These are phyloP conservation scores for Mucor piriformis DNA, from an alignment of 371 early-diverging fungal genomes.

Conservation along the genomic window DNA sequence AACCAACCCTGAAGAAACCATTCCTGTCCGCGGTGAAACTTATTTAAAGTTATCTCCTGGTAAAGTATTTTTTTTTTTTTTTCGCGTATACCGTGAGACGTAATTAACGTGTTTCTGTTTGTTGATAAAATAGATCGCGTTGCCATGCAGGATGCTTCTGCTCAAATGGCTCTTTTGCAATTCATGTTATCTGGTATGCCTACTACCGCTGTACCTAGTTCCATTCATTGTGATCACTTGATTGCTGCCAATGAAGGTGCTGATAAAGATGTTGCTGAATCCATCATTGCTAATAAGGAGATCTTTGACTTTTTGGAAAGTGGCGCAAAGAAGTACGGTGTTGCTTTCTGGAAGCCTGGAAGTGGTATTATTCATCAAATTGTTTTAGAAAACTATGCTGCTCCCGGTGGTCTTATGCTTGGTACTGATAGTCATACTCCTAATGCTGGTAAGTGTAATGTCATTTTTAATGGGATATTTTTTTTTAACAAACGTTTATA, in stretches of 20 bases:
- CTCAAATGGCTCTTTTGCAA: constrained; percentile 91
- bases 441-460: constrained; percentile 55
- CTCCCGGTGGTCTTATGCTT: constrained; percentile 89
- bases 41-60: constrained; percentile 75
- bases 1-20: constrained; percentile 73
- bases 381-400: constrained; percentile 92
- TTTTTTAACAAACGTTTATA: background rate
- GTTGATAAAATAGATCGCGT: constrained; percentile 65
- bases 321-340: constrained; percentile 82
- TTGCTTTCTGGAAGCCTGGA: constrained; percentile 92
- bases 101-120: no score
- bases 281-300: constrained; percentile 77
- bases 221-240: constrained; percentile 94
- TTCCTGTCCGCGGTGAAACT: constrained; percentile 70
- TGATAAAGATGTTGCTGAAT: constrained; percentile 69
- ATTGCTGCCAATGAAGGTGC: constrained; percentile 83
- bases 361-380: constrained; percentile 92
- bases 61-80: constrained; percentile 33
- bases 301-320: constrained; percentile 85
- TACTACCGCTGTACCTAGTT: constrained; percentile 85
- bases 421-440: constrained; percentile 88
- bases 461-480: background rate
- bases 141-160: constrained; percentile 83
- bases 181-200: constrained; percentile 91
- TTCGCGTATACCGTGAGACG: no score